Evolutionary conservation across 257 asterid genomes (phyloP), one percentile per base, ranked within the genome.

Genomic region (Leonotis leonurus): DNA sequence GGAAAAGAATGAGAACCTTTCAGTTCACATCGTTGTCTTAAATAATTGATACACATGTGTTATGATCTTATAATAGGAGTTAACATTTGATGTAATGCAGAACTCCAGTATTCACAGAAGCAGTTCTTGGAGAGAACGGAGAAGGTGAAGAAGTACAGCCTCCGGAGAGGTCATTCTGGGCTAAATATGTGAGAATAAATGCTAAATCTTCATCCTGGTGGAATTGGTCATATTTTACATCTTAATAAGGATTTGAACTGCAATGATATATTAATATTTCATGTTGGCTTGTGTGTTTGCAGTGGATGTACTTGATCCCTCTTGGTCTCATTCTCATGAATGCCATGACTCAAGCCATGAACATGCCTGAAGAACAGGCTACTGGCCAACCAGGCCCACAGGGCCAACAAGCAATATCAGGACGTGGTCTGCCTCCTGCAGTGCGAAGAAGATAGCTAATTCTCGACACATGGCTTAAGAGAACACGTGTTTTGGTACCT

Each of bases 241-340:
- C 37, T 35, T 29, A 25, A 18, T 12, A 9, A 20, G 36, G 39
- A 16, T 26, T 67, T 10, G n/a, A 65, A 18, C 46, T 43, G n/a
- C n/a, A n/a, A n/a, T n/a, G n/a, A n/a, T n/a, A 9, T 60, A 36
- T 27, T 46, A 39, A 12, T 16, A 48, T 17, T 50, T 18, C 17
- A 33, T 56, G 8, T 22, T 53, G 48, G 46, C 69, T 60, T n/a
- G 44, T 55, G 46, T 73, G 22, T 69, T 56, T 78, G 55, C 83
- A 92, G 99, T 92, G 99, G 99, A 92, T 92, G 96, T 92, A 89
- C 80, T 73, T 92, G 89, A 77, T 92, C 68, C 99, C 99, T 54
- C 85, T 89, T 29, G 99, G 96, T 69, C 89, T 92, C 65, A 76
- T 92, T 24, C 80, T 83, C 70, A 86, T 92, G 99, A 92, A 92